Evolutionary conservation across 2,329 filamentous ascomycete species (phyloP).

Genomic region (Phyllosticta capitalensis): DNA sequence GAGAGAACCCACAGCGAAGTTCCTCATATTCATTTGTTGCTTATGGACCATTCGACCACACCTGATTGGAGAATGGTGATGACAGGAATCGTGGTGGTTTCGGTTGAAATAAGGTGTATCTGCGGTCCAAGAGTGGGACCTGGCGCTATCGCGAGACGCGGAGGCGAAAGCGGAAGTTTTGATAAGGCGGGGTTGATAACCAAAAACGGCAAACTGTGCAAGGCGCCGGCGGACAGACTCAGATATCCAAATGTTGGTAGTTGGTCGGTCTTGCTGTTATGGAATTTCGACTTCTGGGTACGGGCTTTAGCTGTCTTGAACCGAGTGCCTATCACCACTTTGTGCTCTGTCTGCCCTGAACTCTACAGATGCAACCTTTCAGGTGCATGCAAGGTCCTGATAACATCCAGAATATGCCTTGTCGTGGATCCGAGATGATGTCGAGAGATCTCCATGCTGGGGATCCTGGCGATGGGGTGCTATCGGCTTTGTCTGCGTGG

Average conservation of each 20-base stretch:
- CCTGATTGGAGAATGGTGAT: not conserved
- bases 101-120: not conserved
- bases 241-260: not conserved
- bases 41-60: not conserved
- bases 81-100: not conserved
- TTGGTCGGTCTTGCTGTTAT: not conserved
- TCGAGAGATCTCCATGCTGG: not conserved
- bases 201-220: not conserved
- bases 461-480: not conserved
- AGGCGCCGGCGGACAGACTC: not conserved
- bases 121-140: not conserved
- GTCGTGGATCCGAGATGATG: not conserved
- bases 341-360: not conserved
- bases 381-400: too few species aligned
- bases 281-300: too few species aligned
- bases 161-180: not conserved
- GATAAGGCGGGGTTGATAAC: not conserved
- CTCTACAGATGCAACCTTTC: too few species aligned
- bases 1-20: too few species aligned
- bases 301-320: too few species aligned
- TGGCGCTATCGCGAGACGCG: not conserved
- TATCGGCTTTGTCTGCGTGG: not conserved
- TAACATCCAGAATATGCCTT: too few species aligned
- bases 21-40: too few species aligned
- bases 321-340: not conserved